Base-by-base conservation (phyloP, 202 grass and related monocot species). In the Eragrostis tef region DNA sequence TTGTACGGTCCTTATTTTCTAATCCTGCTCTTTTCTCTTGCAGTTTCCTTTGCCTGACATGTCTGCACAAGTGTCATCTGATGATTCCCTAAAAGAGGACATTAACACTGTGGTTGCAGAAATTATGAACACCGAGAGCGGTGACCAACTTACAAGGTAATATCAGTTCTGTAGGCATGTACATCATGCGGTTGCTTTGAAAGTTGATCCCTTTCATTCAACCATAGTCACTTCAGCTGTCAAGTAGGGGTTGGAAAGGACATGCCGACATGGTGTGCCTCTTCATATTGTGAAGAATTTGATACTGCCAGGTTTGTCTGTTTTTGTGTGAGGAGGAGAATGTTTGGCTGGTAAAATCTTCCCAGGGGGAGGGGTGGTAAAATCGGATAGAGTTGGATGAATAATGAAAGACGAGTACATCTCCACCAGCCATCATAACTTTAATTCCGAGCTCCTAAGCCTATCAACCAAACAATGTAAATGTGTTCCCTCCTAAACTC, bases 61-160 rank as follows among this genome's bases (percentile, higher is more conserved):
- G 10, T 74, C 81, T 75, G 83, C 88, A 69, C 74, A 89, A 29
- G 75, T 80, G 78, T 84, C 92, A 64, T 92, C 84, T 39, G 65
- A 79, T 69, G 71, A 60, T 41, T 86, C 84, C 50, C 76, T 43
- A 51, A 77, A 85, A 85, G 83, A 90, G 46, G 94, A 94, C 75
- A 88, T 94, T 49, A 85, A 71, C 68, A 86, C 64, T 34, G 79
- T 84, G 76, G 79, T 94, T 53, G 79, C 59, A 68, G 92, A 94
- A 84, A 83, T 98, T 56, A 50, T 91, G 47, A 91, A 91, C 86
- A 62, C 69, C 70, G 90, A 89, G 73, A 79, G 79, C 20, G 77
- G 74, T 46, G 77, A 71, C 75, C 90, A 91, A 86, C 73, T 88
- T 88, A 64, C 86, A 85, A 93, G 88, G 95, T 98, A 91, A 69